phyloP scores from a whole-genome alignment of 805 yeast species.

The Candida insectalens region DNA sequence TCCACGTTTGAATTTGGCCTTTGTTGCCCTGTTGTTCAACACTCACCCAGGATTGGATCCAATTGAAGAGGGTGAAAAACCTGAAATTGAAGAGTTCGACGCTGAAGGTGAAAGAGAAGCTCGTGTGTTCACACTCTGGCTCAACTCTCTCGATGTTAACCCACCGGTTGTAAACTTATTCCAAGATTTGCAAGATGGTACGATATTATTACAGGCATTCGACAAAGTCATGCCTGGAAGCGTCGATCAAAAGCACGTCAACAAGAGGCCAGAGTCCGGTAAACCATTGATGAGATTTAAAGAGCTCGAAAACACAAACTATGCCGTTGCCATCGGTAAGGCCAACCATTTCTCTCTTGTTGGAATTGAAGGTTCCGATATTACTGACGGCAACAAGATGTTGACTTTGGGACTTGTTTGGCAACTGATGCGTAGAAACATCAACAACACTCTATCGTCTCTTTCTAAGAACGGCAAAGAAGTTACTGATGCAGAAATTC shows the following conservation, averaged over 20 bases:
- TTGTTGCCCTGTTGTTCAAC: constrained; percentile 94
- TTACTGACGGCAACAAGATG: constrained; percentile 84
- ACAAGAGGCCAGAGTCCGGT: constrained; percentile 73
- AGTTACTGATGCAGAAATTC: constrained; percentile 74
- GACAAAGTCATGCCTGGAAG: constrained; percentile 94
- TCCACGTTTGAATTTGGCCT: constrained; percentile 92
- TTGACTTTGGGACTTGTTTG: constrained; percentile 90
- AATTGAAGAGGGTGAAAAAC: constrained; percentile 79
- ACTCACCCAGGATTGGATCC: constrained; percentile 97
- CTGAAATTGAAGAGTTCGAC: constrained; percentile 95
- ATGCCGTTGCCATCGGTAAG: constrained; percentile 95
- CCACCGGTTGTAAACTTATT: constrained; percentile 88
- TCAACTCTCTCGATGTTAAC: constrained; percentile 91
- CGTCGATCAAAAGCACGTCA: constrained; percentile 69
- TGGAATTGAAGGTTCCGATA: constrained; percentile 97
- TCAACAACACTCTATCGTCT: constrained; percentile 69
- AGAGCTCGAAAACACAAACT: constrained; percentile 95
- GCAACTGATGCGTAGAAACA: constrained; percentile 98
- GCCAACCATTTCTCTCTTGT: constrained; percentile 87
- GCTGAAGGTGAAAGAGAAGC: constrained; percentile 99
- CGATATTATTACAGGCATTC: constrained; percentile 79
- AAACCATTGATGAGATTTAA: constrained; percentile 80
- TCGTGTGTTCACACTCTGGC: constrained; percentile 94
- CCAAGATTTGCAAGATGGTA: constrained; percentile 93
- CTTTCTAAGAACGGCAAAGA: constrained; percentile 67